Evolutionary conservation across 768 basidiomycete species (phyloP), one percentile per base, ranked within the genome.

Genomic region (Leccinum barrowsii): DNA sequence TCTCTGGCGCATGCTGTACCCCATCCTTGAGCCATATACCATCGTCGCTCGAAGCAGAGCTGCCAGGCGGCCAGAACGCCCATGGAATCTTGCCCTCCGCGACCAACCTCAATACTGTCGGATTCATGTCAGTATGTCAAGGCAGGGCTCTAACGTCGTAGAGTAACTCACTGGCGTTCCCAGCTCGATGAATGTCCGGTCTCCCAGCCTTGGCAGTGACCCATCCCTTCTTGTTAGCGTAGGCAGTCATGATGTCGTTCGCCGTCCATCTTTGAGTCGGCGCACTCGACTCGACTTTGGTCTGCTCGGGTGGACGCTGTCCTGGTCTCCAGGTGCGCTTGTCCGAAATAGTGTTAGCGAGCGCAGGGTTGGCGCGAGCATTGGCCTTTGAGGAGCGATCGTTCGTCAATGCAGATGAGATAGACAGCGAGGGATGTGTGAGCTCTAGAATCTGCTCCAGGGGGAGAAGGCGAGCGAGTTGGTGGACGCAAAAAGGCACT

Each of bases 151-250:
- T 1, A 46, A 26, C 22, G 0, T 30, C 30, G 1, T 22, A n/a
- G 30, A n/a, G 3, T 2, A 32, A 21, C 92, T 71, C 70, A 94
- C 94, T 86, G 11, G 86, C 84, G 70, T 95, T 95, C 32, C 94
- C 95, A 3, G 95, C 92, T 44, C 95, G 83, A 67, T 92, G 87
- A 22, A 90, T 76, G 73, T 98, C 95, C 2, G 94, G 88, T 60
- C 95, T 74, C 1, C 93, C 94, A 5, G 91, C 91, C 72, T 94
- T 90, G 10, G 95, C 94, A 32, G 95, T 98, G 44, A 94, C 73
- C 86, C 88, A 93, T 19, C 90, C 88, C 69, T 89, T 91, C 57
- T 80, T 76, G 52, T 82, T 70, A 2, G 95, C 93, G 70, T 89
- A 90, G 3, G 87, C 85, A 5, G 81, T 84, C 59, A 97, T 79